phyloP scores from a whole-genome alignment of 208 protist species.

The Leishmania martiniquensis region DNA sequence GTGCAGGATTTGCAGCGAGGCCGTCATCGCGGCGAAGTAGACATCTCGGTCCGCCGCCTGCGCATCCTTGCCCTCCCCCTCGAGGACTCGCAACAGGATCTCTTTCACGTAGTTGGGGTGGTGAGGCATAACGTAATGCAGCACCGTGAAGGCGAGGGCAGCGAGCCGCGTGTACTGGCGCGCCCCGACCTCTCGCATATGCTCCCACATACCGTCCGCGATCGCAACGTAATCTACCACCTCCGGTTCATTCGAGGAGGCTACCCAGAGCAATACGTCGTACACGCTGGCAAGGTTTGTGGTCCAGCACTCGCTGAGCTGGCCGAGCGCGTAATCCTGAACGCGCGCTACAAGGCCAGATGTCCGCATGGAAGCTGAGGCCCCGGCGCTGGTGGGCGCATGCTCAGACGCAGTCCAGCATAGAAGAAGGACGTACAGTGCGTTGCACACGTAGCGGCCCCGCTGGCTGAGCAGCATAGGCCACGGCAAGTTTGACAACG shows the following conservation, averaged over 20 bases:
- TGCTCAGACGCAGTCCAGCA: constrained; percentile 9
- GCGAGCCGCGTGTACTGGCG: constrained; percentile 56
- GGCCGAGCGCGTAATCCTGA: constrained; percentile 56
- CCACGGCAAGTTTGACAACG: constrained; percentile 52
- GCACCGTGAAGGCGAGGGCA: constrained; percentile 59
- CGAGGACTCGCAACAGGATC: constrained; percentile 34
- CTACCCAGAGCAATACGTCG: constrained; percentile 71
- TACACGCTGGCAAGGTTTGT: constrained; percentile 74
- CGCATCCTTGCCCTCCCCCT: constrained; percentile 41
- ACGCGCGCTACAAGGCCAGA: constrained; percentile 31
- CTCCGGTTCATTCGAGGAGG: constrained; percentile 14
- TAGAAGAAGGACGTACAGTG: constrained; percentile 51
- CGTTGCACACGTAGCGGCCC: constrained; percentile 59
- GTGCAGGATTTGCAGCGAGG: constrained; percentile 60
- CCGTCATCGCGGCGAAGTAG: constrained; percentile 66
- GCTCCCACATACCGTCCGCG: constrained; percentile 59
- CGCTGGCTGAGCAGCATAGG: constrained; percentile 61
- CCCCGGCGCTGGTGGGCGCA: too few relatives aligned
- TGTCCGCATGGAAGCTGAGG: not conserved
- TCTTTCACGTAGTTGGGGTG: constrained; percentile 48
- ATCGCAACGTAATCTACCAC: constrained; percentile 46
- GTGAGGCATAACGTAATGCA: constrained; percentile 44
- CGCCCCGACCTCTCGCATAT: constrained; percentile 70
- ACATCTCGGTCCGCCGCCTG: constrained; percentile 62
- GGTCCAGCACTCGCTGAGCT: constrained; percentile 78